Evolutionary conservation across 2,329 filamentous ascomycete genomes (phyloP).

Genomic region (Colletotrichum sojae): DNA sequence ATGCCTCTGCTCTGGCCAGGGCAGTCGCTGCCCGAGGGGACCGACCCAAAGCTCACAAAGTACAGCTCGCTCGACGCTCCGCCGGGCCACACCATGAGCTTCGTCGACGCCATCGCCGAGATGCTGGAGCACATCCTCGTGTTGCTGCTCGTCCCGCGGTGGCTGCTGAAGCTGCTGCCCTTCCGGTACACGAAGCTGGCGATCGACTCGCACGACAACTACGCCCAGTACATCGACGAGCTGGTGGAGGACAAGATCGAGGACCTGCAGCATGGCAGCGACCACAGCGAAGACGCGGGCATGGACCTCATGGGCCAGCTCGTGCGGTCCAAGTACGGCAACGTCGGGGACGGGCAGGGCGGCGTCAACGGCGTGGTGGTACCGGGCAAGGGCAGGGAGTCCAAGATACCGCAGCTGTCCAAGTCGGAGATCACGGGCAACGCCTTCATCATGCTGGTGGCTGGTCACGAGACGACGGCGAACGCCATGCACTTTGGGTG

Average conservation of each 20-base stretch:
- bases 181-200: slow-evolving; percentile 66
- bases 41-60: slow-evolving; percentile 62
- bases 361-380: slow-evolving; percentile 32
- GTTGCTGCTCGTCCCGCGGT: slow-evolving; percentile 72
- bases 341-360: slow-evolving; percentile 38
- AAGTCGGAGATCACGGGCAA: slow-evolving; percentile 81
- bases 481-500: slow-evolving; percentile 81
- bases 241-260: slow-evolving; percentile 74
- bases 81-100: slow-evolving; percentile 73
- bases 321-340: slow-evolving; percentile 58
- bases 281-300: slow-evolving; percentile 54
- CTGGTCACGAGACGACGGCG: slow-evolving; percentile 86
- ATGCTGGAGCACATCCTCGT: slow-evolving; percentile 75
- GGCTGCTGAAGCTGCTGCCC: slow-evolving; percentile 66
- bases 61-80: slow-evolving; percentile 62
- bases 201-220: slow-evolving; percentile 71
- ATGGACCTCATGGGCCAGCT: slow-evolving; percentile 69
- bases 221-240: slow-evolving; percentile 78
- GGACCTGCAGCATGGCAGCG: slow-evolving; percentile 53
- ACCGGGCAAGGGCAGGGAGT: slow-evolving; percentile 33
- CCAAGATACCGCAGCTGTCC: slow-evolving; percentile 58
- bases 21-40: slow-evolving; percentile 62
- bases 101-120: slow-evolving; percentile 72
- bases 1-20: slow-evolving; percentile 74
- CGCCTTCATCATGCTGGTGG: slow-evolving; percentile 77